Evolutionary conservation across 805 yeast genomes (phyloP).

Genomic region (Candida tallmaniae): DNA sequence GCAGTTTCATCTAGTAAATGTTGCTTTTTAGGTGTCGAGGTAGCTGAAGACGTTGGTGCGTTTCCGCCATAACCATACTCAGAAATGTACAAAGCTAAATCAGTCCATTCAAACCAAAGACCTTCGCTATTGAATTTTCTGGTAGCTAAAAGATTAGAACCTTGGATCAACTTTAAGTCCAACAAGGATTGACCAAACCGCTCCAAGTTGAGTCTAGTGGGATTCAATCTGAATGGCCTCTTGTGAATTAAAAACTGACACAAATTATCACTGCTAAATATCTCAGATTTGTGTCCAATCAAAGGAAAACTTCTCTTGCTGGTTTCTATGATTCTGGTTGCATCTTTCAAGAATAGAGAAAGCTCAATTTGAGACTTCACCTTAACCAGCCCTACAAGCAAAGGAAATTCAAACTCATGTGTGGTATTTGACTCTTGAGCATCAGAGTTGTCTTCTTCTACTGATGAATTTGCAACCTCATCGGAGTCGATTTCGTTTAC

Average conservation of each 20-base stretch:
- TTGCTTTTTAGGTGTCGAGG: slow-evolving; percentile 5
- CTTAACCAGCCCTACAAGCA: slow-evolving; percentile 23
- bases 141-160: slow-evolving; percentile 28
- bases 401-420: slow-evolving; percentile 24
- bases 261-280: slow-evolving; percentile 36
- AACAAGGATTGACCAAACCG: slow-evolving; percentile 37
- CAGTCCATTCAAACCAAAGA: slow-evolving; percentile 44
- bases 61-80: slow-evolving; percentile 6
- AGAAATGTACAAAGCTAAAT: slow-evolving; percentile 20
- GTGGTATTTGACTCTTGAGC: slow-evolving; percentile 2
- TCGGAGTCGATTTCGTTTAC: slow-evolving; percentile 1
- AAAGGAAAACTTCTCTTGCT: slow-evolving; percentile 31
- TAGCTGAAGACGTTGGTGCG: background rate
- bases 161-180: slow-evolving; percentile 28
- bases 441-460: background rate
- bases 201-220: slow-evolving; percentile 33
- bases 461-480: slow-evolving; percentile 1
- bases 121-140: slow-evolving; percentile 37
- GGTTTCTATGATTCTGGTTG: slow-evolving; percentile 21
- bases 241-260: slow-evolving; percentile 19
- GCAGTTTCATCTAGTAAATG: slow-evolving; percentile 6
- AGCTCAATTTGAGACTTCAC: slow-evolving; percentile 17
- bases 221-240: slow-evolving; percentile 30
- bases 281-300: slow-evolving; percentile 37
- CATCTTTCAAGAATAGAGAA: slow-evolving; percentile 16